Base-by-base conservation (phyloP, 805 yeast genomes). In the Saturnispora gosingensis region DNA sequence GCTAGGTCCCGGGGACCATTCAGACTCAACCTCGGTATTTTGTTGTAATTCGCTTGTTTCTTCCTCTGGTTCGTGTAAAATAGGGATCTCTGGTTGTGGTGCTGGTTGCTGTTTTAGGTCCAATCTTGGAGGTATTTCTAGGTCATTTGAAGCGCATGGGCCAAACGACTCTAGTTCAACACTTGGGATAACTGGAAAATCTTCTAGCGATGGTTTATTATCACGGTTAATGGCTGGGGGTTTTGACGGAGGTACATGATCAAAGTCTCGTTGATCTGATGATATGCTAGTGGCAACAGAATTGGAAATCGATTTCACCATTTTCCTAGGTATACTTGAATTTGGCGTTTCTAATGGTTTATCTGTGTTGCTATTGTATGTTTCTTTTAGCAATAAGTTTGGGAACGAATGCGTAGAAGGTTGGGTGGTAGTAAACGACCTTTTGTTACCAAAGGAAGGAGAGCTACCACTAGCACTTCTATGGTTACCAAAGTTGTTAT, bases 241-340 rank as follows among this genome's bases (percentile, higher is more conserved):
- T 20, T 38, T 18, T 38, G 25, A n/a, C 13, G 39, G 39, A 9
- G 25, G 13, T 16, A 27, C 6, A 20, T 28, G 18, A 15, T 18
- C 22, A 38, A 36, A 10, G 13, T 25, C 11, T 13, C 10, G 49
- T 5, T 18, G 13, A 11, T 24, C 9, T 45, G 51, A 28, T n/a
- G 48, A 5, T 10, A 10, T 38, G 13, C 24, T 18, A 18, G 22
- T 10, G 10, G 15, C 13, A 18, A 8, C 13, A 16, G 24, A 38
- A 9, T 20, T 38, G 22, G 20, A 16, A 7, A 38, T 36, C 1
- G 48, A 16, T 24, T 45, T 48, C 25, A 54, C 38, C 24, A 38
- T 54, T 13, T 52, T 43, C 18, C 32, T 48, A 20, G 50, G 34
- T 30, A 30, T 54, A 54, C 48, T 51, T 25, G 45, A 30, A 18